Base-by-base conservation (phyloP, 2,329 filamentous ascomycete species). In the Cercospora zeina region DNA sequence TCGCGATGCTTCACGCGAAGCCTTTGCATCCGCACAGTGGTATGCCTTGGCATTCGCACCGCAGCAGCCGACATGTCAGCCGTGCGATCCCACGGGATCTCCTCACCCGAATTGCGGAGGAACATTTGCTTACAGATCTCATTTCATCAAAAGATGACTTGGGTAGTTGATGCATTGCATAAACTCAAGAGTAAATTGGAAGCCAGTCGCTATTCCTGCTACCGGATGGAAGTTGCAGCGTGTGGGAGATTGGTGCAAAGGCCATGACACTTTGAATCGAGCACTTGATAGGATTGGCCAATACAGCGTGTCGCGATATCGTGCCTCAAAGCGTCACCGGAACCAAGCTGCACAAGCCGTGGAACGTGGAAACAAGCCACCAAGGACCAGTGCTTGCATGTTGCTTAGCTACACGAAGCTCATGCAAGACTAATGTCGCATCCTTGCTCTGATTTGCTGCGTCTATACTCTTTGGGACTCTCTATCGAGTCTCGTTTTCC, bases 321-420 rank as follows among this genome's bases (percentile, higher is more conserved):
- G 27, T 21, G 9, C 49, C n/a, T 53, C 30, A 19, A 1, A 34
- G 27, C 31, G 49, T 53, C 31, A 34, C n/a, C 30, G 49, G 49
- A 30, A 42, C 33, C 45, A 37, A 51, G 45, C 30, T 31, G 33
- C 19, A 34, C 56, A 33, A 50, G 31, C 30, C 33, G 56, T 24
- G 10, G 10, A 33, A 39, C 21, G 30, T 31, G 11, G 19, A 37
- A 16, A 37, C 47, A 59, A 59, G 56, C 45, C 31, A 37, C 45
- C 24, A 33, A 39, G 37, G 21, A 37, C 45, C 31, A 47, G 36
- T 37, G 47, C 31, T 53, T 36, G 14, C 47, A 47, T 47, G 45
- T 47, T 51, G 56, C 56, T 59, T 51, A 36, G 14, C 24, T 34
- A 42, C 45, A 27, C 33, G 33, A 59, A 59, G 56, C 56, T 51